Conservation (phyloP, 805 yeast genomes). For the Yarrowia keelungensis region DNA sequence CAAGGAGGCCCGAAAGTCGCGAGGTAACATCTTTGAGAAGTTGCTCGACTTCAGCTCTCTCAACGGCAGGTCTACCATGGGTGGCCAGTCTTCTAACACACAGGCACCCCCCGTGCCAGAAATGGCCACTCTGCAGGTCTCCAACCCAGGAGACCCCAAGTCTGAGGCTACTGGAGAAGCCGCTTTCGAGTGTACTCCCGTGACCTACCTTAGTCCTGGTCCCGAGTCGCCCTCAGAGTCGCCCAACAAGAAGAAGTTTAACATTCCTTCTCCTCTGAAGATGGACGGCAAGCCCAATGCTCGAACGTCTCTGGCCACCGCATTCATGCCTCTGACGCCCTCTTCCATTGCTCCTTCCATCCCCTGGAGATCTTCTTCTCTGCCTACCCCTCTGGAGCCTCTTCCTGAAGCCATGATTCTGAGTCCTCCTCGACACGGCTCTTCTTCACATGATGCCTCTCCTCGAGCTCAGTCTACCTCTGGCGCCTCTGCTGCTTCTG, state of each 20-base stretch:
- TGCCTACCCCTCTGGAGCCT: constrained; percentile 35
- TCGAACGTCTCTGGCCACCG: constrained; percentile 36
- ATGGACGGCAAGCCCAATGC: constrained; percentile 37
- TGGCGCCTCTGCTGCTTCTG: neutral
- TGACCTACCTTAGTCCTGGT: constrained; percentile 19
- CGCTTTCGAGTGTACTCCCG: constrained; percentile 16
- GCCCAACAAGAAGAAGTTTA: constrained; percentile 22
- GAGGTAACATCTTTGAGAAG: constrained; percentile 31
- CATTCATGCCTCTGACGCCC: constrained; percentile 31
- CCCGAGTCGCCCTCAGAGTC: constrained; percentile 28
- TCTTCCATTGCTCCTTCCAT: constrained; percentile 18
- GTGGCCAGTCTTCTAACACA: neutral
- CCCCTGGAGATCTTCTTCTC: constrained; percentile 21
- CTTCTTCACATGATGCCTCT: constrained; percentile 10
- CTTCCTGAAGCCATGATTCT: constrained; percentile 36
- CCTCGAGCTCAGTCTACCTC: constrained; percentile 9
- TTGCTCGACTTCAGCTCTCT: constrained; percentile 21
- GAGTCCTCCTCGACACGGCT: constrained; percentile 15
- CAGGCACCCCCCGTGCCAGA: constrained; percentile 4
- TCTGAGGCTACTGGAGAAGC: neutral
- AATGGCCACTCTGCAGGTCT: constrained; percentile 1
- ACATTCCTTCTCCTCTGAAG: constrained; percentile 23
- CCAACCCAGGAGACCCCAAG: constrained; percentile 15
- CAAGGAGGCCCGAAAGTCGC: constrained; percentile 29
- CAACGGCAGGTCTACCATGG: constrained; percentile 28